Evolutionary conservation across 768 basidiomycete genomes (phyloP), one percentile per base, ranked within the genome.

Genomic region (Melanogaster broomeanus): DNA sequence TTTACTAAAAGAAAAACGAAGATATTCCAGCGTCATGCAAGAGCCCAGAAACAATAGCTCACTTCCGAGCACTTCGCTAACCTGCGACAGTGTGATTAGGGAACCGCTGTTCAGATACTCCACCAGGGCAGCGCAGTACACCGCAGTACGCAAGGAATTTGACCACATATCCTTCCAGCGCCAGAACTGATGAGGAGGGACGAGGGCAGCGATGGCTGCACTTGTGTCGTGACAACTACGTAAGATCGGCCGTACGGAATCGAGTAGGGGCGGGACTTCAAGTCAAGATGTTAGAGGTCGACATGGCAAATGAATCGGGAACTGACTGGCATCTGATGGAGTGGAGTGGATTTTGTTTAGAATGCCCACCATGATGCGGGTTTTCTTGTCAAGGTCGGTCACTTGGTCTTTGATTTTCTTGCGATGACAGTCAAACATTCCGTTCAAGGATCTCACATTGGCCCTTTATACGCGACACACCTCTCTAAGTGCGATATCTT

Each of bases 131-230:
- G 82, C 82, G 35, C 80, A 77, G 60, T 87, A 92, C 1, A 90
- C 75, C 11, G 81, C 81, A 16, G 77, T 78, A 49, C 89, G 77
- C 33, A 91, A 65, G 4, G 87, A 84, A 60, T 81, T 82, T 1
- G 79, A 77, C 89, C 89, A 91, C 82, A 88, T 82, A 22, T 90
- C 88, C 64, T 87, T 90, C 87, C 87, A 92, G 49, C 82, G 76
- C 90, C 90, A 92, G 54, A 88, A 83, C 56, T 90, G 87, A 58
- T 87, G 82, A 27, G 74, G 74, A 25, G 90, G 90, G 22, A 90
- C 73, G 28, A 84, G 74, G 6, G 61, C 68, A 6, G 82, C 83
- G n/a, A 93, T 69, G 1, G 74, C 72, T 21, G 72, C 70, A 10
- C 66, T 77, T 8, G 73, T 77, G 18, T 76, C 79, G 50, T 71